Conservation (phyloP, 2,329 filamentous ascomycete genomes). For the Aspergillus hortae region DNA sequence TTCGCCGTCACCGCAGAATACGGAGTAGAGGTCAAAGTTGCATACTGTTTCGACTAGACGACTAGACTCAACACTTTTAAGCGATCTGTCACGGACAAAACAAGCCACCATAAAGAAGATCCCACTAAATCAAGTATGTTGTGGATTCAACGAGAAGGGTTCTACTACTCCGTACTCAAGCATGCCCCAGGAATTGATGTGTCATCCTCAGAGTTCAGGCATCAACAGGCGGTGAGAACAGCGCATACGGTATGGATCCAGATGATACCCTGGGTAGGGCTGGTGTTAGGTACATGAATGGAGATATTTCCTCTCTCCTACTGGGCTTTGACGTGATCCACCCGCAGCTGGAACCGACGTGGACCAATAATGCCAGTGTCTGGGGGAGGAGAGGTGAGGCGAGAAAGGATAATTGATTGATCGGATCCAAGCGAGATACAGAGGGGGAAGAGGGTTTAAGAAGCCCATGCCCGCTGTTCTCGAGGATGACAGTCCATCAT, state of each 20-base stretch:
- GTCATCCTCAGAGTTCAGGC: background rate
- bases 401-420: slow-evolving; percentile 3
- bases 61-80: no score
- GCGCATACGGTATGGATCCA: slow-evolving; percentile 1
- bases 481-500: background rate
- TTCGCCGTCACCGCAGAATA: no score
- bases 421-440: background rate
- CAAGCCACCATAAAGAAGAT: no score
- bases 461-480: background rate
- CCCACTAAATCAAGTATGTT: no score
- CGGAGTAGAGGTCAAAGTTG: no score
- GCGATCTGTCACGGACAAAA: no score
- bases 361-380: slow-evolving; percentile 18
- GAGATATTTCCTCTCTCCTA: background rate
- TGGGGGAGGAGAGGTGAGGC: slow-evolving; percentile 4
- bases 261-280: no score
- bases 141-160: no score
- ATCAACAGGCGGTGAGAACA: slow-evolving; percentile 8
- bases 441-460: background rate
- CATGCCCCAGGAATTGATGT: no score
- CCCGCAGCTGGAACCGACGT: slow-evolving; percentile 15
- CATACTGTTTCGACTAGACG: no score
- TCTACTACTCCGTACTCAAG: no score
- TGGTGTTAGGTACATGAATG: no score
- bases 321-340: slow-evolving; percentile 4